Conservation (phyloP, 768 basidiomycete species). For the Tulasnella calospora region DNA sequence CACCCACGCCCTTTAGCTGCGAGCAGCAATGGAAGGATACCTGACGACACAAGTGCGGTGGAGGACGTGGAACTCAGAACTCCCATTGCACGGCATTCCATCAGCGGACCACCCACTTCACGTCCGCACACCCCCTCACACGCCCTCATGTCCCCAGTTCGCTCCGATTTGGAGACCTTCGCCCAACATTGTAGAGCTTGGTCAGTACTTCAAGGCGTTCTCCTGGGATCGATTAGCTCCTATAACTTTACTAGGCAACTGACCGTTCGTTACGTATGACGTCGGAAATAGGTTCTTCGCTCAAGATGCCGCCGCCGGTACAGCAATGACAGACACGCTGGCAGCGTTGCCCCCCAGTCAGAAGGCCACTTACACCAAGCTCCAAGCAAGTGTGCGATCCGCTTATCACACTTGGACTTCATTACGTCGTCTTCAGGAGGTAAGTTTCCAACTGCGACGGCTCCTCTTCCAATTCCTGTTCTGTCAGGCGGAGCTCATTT, state of each 20-base stretch:
- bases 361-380: constrained; percentile 76
- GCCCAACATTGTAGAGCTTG: constrained; percentile 73
- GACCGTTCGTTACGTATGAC: constrained; percentile 2
- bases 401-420: constrained; percentile 79
- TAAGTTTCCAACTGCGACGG: constrained; percentile 12
- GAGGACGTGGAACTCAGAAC: not conserved
- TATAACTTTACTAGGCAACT: not conserved
- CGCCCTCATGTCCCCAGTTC: constrained; percentile 61
- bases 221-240: not conserved
- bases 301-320: constrained; percentile 73
- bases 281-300: constrained; percentile 62
- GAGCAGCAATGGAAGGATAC: not conserved
- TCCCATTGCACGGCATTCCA: constrained; percentile 47
- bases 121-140: constrained; percentile 55
- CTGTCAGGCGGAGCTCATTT: not conserved
- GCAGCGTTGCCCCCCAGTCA: constrained; percentile 76
- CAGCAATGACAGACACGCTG: constrained; percentile 75
- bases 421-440: constrained; percentile 66
- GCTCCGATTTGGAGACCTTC: constrained; percentile 71
- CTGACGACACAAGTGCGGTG: not conserved
- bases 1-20: constrained; percentile 10
- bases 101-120: constrained; percentile 41
- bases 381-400: constrained; percentile 82
- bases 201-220: constrained; percentile 41
- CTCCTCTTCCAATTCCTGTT: not conserved